Base-by-base conservation (phyloP, 2,329 filamentous ascomycete species). In the Neonectria sp. region DNA sequence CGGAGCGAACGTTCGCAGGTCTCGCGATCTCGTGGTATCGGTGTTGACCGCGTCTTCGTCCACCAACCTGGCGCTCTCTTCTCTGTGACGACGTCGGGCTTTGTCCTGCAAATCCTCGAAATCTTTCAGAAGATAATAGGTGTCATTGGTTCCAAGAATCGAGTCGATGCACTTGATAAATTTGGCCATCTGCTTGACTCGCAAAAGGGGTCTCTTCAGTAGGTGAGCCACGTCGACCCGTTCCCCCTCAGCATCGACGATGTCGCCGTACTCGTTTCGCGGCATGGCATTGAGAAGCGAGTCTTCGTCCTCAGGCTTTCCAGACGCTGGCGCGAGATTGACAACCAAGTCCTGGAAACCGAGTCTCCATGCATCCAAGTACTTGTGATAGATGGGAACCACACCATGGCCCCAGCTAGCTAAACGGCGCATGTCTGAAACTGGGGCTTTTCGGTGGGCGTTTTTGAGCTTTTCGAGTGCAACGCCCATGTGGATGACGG, bases 341-440 rank as follows among this genome's bases (percentile, higher is more conserved):
- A 99, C 94, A 56, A 98, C 91, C 24, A 99, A 90, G 78, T 97
- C 95, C 76, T 97, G 93, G 80, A 98, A 99, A 1, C 96, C 96
- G 55, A 98, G 87, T 33, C 95, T 89, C 96, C 96, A 99, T 8
- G 92, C 91, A 76, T 90, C 90, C 35, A 98, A 86, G 78, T 98
- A 99, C 76, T 94, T 91, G 68, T 90, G 86, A 78, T 99, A 99
- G 11, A 95, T 88, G 62, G 91, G 90, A 52, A 93, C 89, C 1
- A 94, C 91, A 24, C 89, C 90, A 63, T 94, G 89, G 2, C 95
- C 92, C 96, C 96, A 99, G 46, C 86, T 87, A 11, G 97, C 85
- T 59, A 99, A 86, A 15, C 89, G 87, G 64, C 92, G 88, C 2
- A 92, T 83, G 71, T 96, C 91, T 25, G 91, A 86, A 57, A 93